phyloP scores from a whole-genome alignment of 768 basidiomycete genomes.

The Chalciporus chontae region DNA sequence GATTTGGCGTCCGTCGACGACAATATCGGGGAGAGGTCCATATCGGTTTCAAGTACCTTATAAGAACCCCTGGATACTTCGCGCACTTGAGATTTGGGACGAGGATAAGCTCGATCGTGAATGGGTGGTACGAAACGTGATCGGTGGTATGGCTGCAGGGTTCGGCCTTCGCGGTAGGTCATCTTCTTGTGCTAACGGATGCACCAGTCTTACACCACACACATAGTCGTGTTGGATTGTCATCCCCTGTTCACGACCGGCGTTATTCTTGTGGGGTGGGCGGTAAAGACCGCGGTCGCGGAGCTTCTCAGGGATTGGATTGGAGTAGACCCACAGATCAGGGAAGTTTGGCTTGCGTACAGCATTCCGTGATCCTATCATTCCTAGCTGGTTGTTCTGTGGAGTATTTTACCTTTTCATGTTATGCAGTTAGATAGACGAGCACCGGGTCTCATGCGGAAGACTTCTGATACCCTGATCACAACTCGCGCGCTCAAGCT shows the following conservation, averaged over 20 bases:
- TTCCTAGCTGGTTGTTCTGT: not conserved
- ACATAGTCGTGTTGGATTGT: slow-evolving; percentile 70
- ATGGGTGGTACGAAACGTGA: slow-evolving; percentile 79
- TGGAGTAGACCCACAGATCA: slow-evolving; percentile 50
- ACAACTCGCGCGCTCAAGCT: not conserved
- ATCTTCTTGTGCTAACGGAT: not conserved
- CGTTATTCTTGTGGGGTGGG: slow-evolving; percentile 76
- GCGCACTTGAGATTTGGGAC: slow-evolving; percentile 56
- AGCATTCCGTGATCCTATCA: slow-evolving; percentile 57
- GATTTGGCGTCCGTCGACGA: slow-evolving; percentile 62
- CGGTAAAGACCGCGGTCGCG: slow-evolving; percentile 61
- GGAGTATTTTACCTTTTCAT: not conserved
- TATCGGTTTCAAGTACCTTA: slow-evolving; percentile 25
- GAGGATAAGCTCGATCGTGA: slow-evolving; percentile 75
- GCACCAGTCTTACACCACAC: not conserved
- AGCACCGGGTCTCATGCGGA: not conserved
- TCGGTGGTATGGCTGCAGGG: slow-evolving; percentile 85
- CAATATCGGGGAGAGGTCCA: slow-evolving; percentile 15
- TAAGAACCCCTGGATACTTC: slow-evolving; percentile 34
- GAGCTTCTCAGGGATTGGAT: slow-evolving; percentile 65
- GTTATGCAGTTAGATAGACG: not conserved
- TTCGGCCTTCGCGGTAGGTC: slow-evolving; percentile 74
- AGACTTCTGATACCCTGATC: slow-evolving; percentile 24
- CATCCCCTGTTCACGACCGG: slow-evolving; percentile 70
- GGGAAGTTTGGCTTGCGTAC: slow-evolving; percentile 77